Evolutionary conservation across 2,329 filamentous ascomycete genomes (phyloP).

Genomic region (Neonectria magnoliae): DNA sequence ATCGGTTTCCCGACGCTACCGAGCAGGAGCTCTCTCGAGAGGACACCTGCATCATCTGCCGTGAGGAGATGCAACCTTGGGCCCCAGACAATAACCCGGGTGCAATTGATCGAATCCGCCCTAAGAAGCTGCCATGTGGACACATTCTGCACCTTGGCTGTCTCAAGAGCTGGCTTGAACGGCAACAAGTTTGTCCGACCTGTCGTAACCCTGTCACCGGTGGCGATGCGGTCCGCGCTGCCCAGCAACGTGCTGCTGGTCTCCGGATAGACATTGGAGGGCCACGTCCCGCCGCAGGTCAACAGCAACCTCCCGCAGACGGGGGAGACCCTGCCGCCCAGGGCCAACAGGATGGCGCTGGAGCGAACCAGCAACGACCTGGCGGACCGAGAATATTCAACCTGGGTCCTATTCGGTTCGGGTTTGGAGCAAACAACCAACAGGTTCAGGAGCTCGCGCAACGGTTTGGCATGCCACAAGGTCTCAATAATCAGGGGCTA

Average conservation of each 20-base stretch:
- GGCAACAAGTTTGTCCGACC: constrained; percentile 96
- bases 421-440: constrained; percentile 76
- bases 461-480: constrained; percentile 62
- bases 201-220: constrained; percentile 80
- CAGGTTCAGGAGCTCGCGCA: constrained; percentile 75
- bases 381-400: constrained; percentile 71
- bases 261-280: constrained; percentile 47
- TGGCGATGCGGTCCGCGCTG: constrained; percentile 41
- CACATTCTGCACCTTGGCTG: constrained; percentile 96
- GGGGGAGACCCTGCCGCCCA: constrained; percentile 31
- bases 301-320: constrained; percentile 39
- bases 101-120: constrained; percentile 83
- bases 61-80: constrained; percentile 94
- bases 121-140: constrained; percentile 96
- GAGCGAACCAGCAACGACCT: constrained; percentile 34
- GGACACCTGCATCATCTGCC: constrained; percentile 96
- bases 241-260: constrained; percentile 42
- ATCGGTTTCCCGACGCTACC: constrained; percentile 90
- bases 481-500: constrained; percentile 39
- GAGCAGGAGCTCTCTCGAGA: constrained; percentile 84
- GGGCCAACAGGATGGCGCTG: constrained; percentile 37
- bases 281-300: constrained; percentile 31
- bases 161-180: constrained; percentile 94
- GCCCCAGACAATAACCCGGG: constrained; percentile 65
- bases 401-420: constrained; percentile 78